Evolutionary conservation across 2,329 filamentous ascomycete species (phyloP).

Genomic region (Colletotrichum musae): DNA sequence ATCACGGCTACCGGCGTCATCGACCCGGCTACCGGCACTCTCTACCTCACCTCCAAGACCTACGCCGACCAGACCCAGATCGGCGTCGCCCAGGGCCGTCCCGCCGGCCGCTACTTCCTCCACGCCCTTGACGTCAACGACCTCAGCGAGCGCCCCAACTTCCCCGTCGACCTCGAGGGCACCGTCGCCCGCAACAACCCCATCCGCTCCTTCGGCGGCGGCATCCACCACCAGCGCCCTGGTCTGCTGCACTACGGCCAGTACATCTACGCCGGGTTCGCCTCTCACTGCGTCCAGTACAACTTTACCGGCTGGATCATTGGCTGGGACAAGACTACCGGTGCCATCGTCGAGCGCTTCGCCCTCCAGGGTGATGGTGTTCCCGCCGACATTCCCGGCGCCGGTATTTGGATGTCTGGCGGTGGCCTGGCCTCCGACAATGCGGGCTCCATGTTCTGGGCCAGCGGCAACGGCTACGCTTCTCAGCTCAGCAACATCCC

Average conservation of each 20-base stretch:
- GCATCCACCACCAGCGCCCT: conserved; percentile 66
- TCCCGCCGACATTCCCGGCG: conserved; percentile 53
- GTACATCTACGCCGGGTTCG: conserved; percentile 67
- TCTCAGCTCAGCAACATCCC: conserved; percentile 55
- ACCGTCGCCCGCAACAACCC: conserved; percentile 61
- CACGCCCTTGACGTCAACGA: conserved; percentile 57
- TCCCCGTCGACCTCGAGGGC: conserved; percentile 65
- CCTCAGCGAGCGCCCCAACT: conserved; percentile 55
- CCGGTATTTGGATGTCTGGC: conserved; percentile 60
- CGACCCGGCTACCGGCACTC: conserved; percentile 59
- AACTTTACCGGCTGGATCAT: conserved; percentile 70
- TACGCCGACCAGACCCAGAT: conserved; percentile 52
- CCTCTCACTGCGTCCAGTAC: conserved; percentile 69
- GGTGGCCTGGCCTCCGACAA: conserved; percentile 57
- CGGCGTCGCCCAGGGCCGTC: conserved; percentile 50
- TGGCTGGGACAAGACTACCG: conserved; percentile 60
- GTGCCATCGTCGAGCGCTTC: conserved; percentile 55
- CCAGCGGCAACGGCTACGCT: conserved; percentile 58
- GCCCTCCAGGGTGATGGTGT: conserved; percentile 59
- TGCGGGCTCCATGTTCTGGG: conserved; percentile 56
- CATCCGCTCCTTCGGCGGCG: conserved; percentile 65
- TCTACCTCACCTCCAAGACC: conserved; percentile 61
- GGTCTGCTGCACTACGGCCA: conserved; percentile 61
- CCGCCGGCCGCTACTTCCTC: conserved; percentile 53
- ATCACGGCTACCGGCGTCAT: conserved; percentile 63